A percentile compares a stretch with the other conserved stretches of the same genome.
phyloP scores from a whole-genome alignment of 805 yeast species.

The Sugiyamaella floridensis region DNA sequence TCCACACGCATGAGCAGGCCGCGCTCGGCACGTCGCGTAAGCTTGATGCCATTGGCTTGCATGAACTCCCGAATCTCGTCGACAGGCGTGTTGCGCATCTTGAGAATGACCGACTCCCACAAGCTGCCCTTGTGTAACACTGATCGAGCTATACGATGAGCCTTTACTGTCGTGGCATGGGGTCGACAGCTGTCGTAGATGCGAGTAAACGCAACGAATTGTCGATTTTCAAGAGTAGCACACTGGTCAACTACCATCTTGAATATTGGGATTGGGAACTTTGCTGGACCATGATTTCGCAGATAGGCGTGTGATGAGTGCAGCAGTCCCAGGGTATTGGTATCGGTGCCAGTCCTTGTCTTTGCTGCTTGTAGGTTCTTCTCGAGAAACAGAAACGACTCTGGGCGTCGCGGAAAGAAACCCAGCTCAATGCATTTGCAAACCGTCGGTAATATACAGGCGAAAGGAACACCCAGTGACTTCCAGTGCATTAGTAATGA shows the following conservation, averaged over 20 bases:
- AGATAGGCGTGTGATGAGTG: background rate
- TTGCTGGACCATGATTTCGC: background rate
- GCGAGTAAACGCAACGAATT: background rate
- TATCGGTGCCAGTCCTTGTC: background rate
- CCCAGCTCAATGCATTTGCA: background rate
- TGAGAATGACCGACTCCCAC: background rate
- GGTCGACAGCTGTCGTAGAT: background rate
- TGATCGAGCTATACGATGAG: background rate
- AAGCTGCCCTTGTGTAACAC: background rate
- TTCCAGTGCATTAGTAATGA: background rate
- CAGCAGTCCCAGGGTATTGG: background rate
- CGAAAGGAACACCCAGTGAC: background rate
- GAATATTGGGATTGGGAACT: background rate
- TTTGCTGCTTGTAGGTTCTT: background rate
- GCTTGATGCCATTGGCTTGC: background rate
- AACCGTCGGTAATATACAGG: background rate
- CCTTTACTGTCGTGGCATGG: background rate
- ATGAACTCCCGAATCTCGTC: background rate
- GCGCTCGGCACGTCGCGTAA: background rate
- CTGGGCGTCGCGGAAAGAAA: background rate
- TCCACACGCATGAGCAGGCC: background rate
- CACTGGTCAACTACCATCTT: background rate
- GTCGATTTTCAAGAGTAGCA: background rate
- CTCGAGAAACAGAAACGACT: background rate
- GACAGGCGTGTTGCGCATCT: background rate